Evolutionary conservation across 192 early-diverging fungal genomes (phyloP), one percentile per base, ranked within the genome.

Genomic region (Coemansia sp.): DNA sequence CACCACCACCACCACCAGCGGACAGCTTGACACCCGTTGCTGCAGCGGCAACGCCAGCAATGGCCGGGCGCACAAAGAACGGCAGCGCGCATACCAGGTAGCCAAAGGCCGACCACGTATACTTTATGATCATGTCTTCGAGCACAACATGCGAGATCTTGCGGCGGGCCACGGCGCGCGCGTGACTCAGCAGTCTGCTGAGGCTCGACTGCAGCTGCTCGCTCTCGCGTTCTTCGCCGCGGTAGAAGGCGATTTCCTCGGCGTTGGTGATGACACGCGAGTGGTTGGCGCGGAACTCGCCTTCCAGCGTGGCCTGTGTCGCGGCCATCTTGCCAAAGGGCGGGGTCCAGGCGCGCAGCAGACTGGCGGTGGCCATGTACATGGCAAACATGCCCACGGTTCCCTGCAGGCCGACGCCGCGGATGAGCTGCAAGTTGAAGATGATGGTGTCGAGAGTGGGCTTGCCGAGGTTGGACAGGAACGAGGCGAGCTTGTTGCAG

Each of bases 81-180:
- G 95, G 95, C 43, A 95, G 75, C 34, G 86, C 81, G 48, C 89
- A 86, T 46, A 88, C 81, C 33, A 87, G 64, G 36, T 93, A 79
- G 17, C 95, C 95, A 48, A 92, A 80, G 28, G 95, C 93, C 28
- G 87, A 87, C 95, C 95, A 98, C 6, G 78, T 84, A 75, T 98
- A 98, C 69, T 98, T 98, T 75, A 98, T 92, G 19, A 97, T 78
- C 76, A 95, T 94, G 59, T 97, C 95, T 65, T 98, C 95, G 47
- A 98, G 72, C 86, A 98, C 92, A 10, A 86, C 82, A 58, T 95
- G 88, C 67, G 83, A 81, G 49, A 98, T 85, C 37, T 88, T 84
- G 66, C 87, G 79, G 22, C 80, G 78, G 61, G 88, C 92, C 32
- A 95, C 86, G 24, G 78, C 74, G 48, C 89, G 88, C 47, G 93